Evolutionary conservation across 441 rosid genomes (phyloP).

Genomic region (Populus hybrid): DNA sequence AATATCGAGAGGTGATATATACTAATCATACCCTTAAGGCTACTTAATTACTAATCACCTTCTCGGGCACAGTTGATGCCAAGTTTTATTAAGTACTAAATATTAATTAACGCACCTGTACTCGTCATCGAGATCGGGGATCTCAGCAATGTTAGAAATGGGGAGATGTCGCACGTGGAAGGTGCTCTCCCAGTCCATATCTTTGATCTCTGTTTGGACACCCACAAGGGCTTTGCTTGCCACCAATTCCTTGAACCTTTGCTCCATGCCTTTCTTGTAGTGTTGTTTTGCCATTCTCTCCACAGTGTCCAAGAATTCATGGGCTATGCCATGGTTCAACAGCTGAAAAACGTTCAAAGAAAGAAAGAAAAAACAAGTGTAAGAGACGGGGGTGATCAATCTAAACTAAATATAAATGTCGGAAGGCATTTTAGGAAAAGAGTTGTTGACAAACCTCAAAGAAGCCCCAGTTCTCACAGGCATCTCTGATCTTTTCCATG

Average conservation of each 20-base stretch:
- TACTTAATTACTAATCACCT: no score
- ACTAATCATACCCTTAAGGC: no score
- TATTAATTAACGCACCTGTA: conserved; percentile 45
- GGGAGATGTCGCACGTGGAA: conserved; percentile 81
- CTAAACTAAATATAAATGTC: not conserved
- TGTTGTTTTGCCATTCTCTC: conserved; percentile 80
- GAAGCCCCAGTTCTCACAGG: conserved; percentile 29
- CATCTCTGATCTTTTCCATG: conserved; percentile 69
- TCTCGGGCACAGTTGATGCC: no score
- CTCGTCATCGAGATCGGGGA: conserved; percentile 73
- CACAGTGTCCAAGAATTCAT: conserved; percentile 61
- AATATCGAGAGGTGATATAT: no score
- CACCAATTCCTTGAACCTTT: conserved; percentile 68
- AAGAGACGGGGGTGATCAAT: not conserved
- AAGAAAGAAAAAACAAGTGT: not conserved
- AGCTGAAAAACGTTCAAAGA: conserved; percentile 29
- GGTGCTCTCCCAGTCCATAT: conserved; percentile 94
- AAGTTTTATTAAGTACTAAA: no score
- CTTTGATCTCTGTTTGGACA: conserved; percentile 54
- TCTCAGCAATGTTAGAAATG: conserved; percentile 49
- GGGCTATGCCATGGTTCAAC: conserved; percentile 67
- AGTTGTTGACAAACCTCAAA: conserved; percentile 48
- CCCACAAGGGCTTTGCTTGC: conserved; percentile 61
- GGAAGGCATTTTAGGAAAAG: not conserved
- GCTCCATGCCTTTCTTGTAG: conserved; percentile 79